Base-by-base conservation (phyloP, 2,329 filamentous ascomycete genomes). In the Curvularia eragrostidis region DNA sequence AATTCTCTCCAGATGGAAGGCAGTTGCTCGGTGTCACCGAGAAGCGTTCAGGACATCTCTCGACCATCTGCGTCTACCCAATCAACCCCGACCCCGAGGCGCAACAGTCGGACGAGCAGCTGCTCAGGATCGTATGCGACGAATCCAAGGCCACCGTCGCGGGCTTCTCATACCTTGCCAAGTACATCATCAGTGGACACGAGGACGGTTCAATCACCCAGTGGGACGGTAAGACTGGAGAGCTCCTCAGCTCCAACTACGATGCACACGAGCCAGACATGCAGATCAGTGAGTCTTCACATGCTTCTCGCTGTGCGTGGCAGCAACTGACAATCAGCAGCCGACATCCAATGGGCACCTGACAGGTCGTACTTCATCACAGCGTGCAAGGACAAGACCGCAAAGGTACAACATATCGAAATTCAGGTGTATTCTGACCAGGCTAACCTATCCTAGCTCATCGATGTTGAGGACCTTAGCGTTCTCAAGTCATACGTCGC, bases 321-420 rank as follows among this genome's bases (percentile, higher is more conserved):
- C 15, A 19, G 12, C 13, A 44, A 96, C 80, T 88, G 89, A 72
- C 89, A 91, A 81, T 82, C 85, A 74, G 84, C 85, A 78, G 91
- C 91, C 71, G 95, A 99, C 79, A 86, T 99, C 61, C 95, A 99
- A 82, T 98, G 95, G 91, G 89, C 92, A 54, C 79, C 87, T 52
- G 95, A 99, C 83, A 88, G 94, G 71, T 96, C 93, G 72, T 97
- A 97, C 83, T 98, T 98, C 83, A 95, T 99, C 83, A 99, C 95
- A 58, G 90, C 95, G 57, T 95, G 90, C 75, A 98, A 97, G 84
- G 95, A 99, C 85, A 99, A 99, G 86, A 90, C 91, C 46, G 90
- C 95, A 67, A 97, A 96, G 86, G 89, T 91, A 82, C 34, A 28
- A n/a, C 7, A 48, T 28, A 24, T 21, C 5, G 2, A 32, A 15